Evolutionary conservation across 2,329 filamentous ascomycete genomes (phyloP).

Genomic region (Cadophora luteo-olivacea): DNA sequence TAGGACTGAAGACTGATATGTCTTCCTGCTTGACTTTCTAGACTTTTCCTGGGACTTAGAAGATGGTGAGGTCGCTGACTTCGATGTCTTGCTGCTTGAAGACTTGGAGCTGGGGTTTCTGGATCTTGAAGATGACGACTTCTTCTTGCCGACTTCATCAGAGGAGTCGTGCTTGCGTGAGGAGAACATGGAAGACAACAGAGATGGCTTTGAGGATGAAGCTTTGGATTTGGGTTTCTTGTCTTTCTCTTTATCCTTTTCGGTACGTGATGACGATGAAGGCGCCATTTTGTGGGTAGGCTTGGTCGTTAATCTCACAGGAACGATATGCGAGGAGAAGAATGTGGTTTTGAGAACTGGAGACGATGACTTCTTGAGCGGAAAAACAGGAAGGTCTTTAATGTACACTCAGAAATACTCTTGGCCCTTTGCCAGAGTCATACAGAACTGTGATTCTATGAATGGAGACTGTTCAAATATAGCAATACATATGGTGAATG

Average conservation of each 20-base stretch:
- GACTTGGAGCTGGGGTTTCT: background rate
- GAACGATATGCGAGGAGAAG: too few relatives aligned
- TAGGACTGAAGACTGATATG: background rate
- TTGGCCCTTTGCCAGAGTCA: too few relatives aligned
- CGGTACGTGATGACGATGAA: background rate
- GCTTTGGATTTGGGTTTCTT: slow-evolving; percentile 5
- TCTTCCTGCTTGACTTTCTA: background rate
- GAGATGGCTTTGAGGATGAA: background rate
- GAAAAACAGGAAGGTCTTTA: too few relatives aligned
- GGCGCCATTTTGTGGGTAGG: background rate
- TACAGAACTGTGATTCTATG: too few relatives aligned
- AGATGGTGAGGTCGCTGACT: background rate
- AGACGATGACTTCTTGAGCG: too few relatives aligned
- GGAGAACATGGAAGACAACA: background rate
- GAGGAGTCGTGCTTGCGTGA: slow-evolving; percentile 1
- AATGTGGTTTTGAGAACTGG: too few relatives aligned
- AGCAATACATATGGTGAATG: too few relatives aligned
- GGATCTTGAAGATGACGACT: background rate
- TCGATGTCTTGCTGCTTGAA: background rate
- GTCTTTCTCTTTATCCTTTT: background rate
- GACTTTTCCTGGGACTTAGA: background rate
- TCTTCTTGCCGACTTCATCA: background rate
- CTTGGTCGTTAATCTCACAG: too few relatives aligned
- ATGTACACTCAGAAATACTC: too few relatives aligned
- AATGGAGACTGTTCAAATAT: too few relatives aligned